These are phyloP conservation scores for Sporothrix sp. DNA, from an alignment of 2,329 filamentous ascomycete genomes.

Conservation along the genomic window DNA sequence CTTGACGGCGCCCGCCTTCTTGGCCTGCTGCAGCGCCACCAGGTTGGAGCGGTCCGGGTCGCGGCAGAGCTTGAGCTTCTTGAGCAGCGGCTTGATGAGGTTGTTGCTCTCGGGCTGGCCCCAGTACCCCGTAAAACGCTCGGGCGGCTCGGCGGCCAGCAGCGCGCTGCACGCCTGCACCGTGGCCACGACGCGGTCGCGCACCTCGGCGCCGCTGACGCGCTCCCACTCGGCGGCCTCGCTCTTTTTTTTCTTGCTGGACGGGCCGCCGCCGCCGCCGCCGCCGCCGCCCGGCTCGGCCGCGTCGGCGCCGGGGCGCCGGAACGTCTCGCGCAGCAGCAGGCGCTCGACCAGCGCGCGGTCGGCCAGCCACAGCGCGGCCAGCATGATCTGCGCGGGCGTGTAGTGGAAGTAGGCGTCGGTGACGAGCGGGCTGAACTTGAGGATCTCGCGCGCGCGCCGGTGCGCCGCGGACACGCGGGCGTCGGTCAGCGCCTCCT, in stretches of 20 bases:
- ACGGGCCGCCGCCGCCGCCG: no score
- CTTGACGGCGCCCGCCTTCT: conserved; percentile 42
- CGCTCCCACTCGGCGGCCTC: conserved; percentile 18
- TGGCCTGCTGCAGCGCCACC: conserved; percentile 55
- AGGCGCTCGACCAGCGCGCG: conserved; percentile 45
- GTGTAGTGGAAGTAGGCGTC: conserved; percentile 97
- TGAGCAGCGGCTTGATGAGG: conserved; percentile 49
- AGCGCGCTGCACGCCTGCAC: conserved; percentile 44
- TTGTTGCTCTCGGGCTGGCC: conserved; percentile 37
- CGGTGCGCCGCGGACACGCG: conserved; percentile 55
- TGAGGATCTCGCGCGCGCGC: conserved; percentile 63
- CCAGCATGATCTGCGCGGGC: conserved; percentile 86
- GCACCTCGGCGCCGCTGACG: conserved; percentile 23
- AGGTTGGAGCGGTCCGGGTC: conserved; percentile 67
- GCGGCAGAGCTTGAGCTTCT: conserved; percentile 62
- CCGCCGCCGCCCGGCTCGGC: conserved; percentile 18
- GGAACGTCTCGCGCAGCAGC: conserved; percentile 35
- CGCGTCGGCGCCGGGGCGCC: conserved; percentile 13
- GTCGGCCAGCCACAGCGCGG: conserved; percentile 69
- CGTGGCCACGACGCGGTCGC: conserved; percentile 40
- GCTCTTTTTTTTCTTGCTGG: conserved; percentile 15
- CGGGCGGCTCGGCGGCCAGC: conserved; percentile 47
- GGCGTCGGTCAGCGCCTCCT: conserved; percentile 23
- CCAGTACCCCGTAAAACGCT: conserved; percentile 46
- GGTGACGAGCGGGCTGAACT: conserved; percentile 72